phyloP scores from a whole-genome alignment of 192 early-diverging fungal genomes.

The Coemansia sp. region DNA sequence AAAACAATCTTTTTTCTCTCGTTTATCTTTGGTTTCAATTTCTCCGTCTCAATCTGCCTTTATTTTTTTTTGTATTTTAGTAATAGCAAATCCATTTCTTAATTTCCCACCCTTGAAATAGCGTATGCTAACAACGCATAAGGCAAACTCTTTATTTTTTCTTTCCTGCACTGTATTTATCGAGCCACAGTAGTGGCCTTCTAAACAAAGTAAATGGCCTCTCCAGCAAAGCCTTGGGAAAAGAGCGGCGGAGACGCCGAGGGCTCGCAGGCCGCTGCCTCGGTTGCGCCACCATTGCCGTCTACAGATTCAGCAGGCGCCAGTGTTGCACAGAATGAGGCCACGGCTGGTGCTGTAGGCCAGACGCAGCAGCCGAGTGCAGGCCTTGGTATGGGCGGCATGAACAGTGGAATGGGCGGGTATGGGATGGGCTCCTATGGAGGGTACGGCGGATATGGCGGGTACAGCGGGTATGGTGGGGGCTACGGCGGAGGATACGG shows the following conservation, averaged over 20 bases:
- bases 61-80: too few relatives aligned
- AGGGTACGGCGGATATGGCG: conserved; percentile 21
- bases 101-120: too few relatives aligned
- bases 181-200: too few relatives aligned
- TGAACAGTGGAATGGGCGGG: conserved; percentile 25
- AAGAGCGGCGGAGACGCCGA: conserved; percentile 15
- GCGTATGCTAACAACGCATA: too few relatives aligned
- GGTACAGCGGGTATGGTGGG: conserved; percentile 43
- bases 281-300: conserved; percentile 23
- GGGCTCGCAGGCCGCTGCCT: neutral
- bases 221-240: conserved; percentile 55
- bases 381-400: neutral
- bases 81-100: too few relatives aligned
- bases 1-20: too few relatives aligned
- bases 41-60: too few relatives aligned
- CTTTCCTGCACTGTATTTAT: too few relatives aligned
- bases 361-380: neutral
- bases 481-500: conserved; percentile 46
- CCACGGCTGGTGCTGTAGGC: conserved; percentile 3
- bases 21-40: too few relatives aligned
- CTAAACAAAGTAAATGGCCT: conserved; percentile 23
- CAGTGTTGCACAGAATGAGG: conserved; percentile 24
- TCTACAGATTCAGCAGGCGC: conserved; percentile 27
- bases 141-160: too few relatives aligned
- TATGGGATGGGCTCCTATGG: conserved; percentile 59